These are phyloP conservation scores for Acrocalymma vagum DNA, from an alignment of 2,329 filamentous ascomycete species.

Conservation along the genomic window DNA sequence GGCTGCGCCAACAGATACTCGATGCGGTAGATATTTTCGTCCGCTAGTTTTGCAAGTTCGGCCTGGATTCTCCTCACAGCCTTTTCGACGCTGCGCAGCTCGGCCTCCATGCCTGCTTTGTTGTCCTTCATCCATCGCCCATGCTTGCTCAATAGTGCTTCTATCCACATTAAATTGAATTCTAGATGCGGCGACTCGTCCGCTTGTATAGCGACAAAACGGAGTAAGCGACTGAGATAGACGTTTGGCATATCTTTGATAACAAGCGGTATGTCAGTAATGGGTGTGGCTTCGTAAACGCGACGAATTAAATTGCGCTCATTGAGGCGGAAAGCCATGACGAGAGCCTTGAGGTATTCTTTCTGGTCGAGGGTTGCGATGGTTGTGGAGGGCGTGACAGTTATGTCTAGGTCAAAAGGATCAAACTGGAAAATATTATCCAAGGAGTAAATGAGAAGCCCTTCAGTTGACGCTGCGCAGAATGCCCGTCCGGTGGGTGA, in stretches of 20 bases:
- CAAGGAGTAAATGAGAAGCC: conserved; percentile 90
- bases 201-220: conserved; percentile 86
- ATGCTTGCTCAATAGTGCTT: conserved; percentile 80
- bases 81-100: conserved; percentile 82
- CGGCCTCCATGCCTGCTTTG: conserved; percentile 79
- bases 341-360: conserved; percentile 88
- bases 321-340: conserved; percentile 98
- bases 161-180: conserved; percentile 93
- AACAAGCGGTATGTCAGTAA: conserved; percentile 76
- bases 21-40: conserved; percentile 89
- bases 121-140: conserved; percentile 86
- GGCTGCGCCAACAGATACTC: conserved; percentile 77
- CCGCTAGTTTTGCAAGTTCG: conserved; percentile 82
- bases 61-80: conserved; percentile 82
- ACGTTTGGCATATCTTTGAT: conserved; percentile 82
- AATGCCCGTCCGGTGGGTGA: conserved; percentile 89
- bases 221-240: conserved; percentile 84
- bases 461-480: conserved; percentile 94
- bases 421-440: conserved; percentile 88
- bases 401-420: conserved; percentile 94
- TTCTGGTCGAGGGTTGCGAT: conserved; percentile 75
- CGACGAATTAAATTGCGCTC: conserved; percentile 81
- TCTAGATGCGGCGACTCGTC: conserved; percentile 94
- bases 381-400: conserved; percentile 81
- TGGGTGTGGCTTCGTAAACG: conserved; percentile 85